Percentiles rank a stretch among this genome's conserved stretches.
Evolutionary conservation across 805 yeast genomes (phyloP).

Genomic region (Teunomyces atbi): DNA sequence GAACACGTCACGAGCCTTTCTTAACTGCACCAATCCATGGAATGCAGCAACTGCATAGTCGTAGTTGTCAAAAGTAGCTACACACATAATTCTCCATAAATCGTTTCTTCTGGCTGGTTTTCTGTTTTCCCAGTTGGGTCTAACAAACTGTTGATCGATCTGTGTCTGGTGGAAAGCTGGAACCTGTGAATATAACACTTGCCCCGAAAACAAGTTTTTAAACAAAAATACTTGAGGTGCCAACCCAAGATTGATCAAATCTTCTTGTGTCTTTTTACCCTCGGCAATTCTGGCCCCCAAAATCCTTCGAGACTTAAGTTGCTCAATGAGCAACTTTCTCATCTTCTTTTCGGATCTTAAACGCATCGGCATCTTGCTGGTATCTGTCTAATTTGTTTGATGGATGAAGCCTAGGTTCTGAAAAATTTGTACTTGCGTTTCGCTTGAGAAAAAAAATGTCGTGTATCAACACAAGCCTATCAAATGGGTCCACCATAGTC

Average conservation of each 20-base stretch:
- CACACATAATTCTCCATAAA: conserved; percentile 88
- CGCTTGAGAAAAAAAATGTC: not conserved
- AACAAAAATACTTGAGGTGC: conserved; percentile 85
- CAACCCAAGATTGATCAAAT: conserved; percentile 47
- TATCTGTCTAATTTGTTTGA: conserved; percentile 2
- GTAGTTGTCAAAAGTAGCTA: conserved; percentile 61
- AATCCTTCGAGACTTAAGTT: conserved; percentile 41
- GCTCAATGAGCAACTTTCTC: conserved; percentile 47
- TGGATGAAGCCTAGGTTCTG: not conserved
- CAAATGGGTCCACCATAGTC: not conserved
- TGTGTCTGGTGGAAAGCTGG: conserved; percentile 62
- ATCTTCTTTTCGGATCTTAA: conserved; percentile 46
- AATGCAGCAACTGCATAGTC: conserved; percentile 71
- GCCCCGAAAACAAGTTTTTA: conserved; percentile 85
- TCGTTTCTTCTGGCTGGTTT: conserved; percentile 79
- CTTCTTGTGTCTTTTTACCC: conserved; percentile 33
- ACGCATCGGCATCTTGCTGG: conserved; percentile 35
- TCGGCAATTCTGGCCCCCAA: conserved; percentile 43
- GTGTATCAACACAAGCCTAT: not conserved
- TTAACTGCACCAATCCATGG: conserved; percentile 69
- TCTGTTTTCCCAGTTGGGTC: conserved; percentile 89
- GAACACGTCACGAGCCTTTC: conserved; percentile 68
- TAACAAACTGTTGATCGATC: conserved; percentile 66
- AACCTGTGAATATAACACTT: conserved; percentile 83
- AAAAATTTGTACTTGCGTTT: conserved; percentile 1